Evolutionary conservation across 176 grass and related monocot species (phyloP), one percentile per base, ranked within the genome.

Genomic region (Ananas comosus): DNA sequence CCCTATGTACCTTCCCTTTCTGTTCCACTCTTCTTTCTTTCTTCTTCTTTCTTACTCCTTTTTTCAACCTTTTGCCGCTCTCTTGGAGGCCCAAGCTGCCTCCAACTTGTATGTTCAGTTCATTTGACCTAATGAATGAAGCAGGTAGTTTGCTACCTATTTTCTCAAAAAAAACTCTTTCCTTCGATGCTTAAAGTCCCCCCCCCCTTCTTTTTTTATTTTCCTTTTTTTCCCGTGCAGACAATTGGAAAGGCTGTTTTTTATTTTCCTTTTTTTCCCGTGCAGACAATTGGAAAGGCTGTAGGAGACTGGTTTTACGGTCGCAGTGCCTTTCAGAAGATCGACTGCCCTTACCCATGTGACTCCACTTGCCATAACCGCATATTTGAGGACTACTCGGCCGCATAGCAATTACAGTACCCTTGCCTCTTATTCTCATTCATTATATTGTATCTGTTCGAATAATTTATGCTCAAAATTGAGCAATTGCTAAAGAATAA

Each of bases 311-410:
- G 88, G 88, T 91, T 87, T 79, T 88, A 84, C 19, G 71, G 52
- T n/a, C 71, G 78, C 49, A 77, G 54, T 18, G 3, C 51, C 1
- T 81, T 91, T 51, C 71, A 79, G 59, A 79, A 88, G 71, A 79
- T 87, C 16, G 88, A 88, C 72, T 91, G 88, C 42, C 78, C 88
- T 50, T 91, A 88, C 70, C 88, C 88, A 2, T 91, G 88, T 22
- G 88, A 91, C 65, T 79, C 85, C 2, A 85, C 85, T 51, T 91
- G 88, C 58, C 75, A 59, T 64, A 76, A 88, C 64, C 76, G 80
- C 48, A 71, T 78, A 66, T 83, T 79, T 56, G 73, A 80, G 21
- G 77, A 61, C 13, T 9, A 66, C 6, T 82, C 75, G 1, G 14
- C 49, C 21, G 67, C 80, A 73, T 83, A 87, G 85, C 85, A 87